Conservation (phyloP, 2,329 filamentous ascomycete species). For the Fusarium caatingaense region DNA sequence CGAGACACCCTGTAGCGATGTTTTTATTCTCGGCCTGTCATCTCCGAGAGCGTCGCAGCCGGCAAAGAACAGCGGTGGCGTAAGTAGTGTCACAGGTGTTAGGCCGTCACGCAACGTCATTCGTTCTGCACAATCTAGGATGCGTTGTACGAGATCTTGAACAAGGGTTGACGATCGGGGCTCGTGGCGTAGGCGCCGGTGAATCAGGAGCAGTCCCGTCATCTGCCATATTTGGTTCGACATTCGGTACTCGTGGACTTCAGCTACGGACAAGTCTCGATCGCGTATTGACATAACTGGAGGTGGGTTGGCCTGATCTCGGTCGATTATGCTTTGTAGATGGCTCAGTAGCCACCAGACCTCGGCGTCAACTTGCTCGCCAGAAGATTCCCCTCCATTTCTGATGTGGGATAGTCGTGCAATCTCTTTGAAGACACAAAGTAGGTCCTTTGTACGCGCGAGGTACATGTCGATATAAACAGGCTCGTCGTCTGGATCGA, state of each 20-base stretch:
- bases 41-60: constrained; percentile 29
- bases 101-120: constrained; percentile 32
- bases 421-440: constrained; percentile 35
- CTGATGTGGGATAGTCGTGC: constrained; percentile 4
- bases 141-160: constrained; percentile 16
- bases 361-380: background rate
- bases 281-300: constrained; percentile 27
- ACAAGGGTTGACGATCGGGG: constrained; percentile 17
- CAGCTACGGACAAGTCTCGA: constrained; percentile 13
- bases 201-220: constrained; percentile 27
- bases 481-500: constrained; percentile 10
- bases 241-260: constrained; percentile 28
- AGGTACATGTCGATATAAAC: constrained; percentile 39
- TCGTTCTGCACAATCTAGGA: constrained; percentile 15
- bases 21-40: constrained; percentile 26
- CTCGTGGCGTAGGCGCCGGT: constrained; percentile 23
- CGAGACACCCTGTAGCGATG: constrained; percentile 24
- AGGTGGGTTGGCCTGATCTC: constrained; percentile 21
- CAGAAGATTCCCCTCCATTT: background rate
- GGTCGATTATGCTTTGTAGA: constrained; percentile 23
- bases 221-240: constrained; percentile 39
- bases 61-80: constrained; percentile 30
- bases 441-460: constrained; percentile 23
- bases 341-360: constrained; percentile 27
- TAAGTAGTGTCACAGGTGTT: constrained; percentile 28